A percentile compares a stretch with the other conserved stretches of the same genome.
These are phyloP conservation scores for Gaillardinia entomophila DNA, from an alignment of 805 yeast genomes.

Conservation along the genomic window DNA sequence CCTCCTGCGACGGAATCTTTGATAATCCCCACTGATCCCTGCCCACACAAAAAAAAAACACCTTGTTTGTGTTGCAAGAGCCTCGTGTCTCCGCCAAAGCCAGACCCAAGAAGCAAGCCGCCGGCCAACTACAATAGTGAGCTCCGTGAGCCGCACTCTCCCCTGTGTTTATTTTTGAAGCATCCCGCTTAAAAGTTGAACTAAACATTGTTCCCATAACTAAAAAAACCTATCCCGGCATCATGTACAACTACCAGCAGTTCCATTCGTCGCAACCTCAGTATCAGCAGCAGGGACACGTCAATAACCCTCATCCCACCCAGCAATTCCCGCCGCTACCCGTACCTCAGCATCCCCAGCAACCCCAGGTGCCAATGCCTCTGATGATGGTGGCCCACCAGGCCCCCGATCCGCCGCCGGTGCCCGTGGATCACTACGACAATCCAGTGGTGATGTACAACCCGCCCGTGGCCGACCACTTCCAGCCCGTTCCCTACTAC, in stretches of 20 bases:
- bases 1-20: neutral
- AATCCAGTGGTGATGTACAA: conserved; percentile 1
- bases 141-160: too few relatives aligned
- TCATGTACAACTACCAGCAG: conserved; percentile 1
- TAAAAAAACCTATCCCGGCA: conserved; percentile 2
- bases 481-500: conserved; percentile 5
- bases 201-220: conserved; percentile 1
- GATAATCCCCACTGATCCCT: conserved; percentile 1
- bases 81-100: too few relatives aligned
- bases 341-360: neutral
- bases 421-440: neutral
- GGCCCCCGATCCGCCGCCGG: conserved; percentile 1
- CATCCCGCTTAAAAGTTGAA: conserved; percentile 4
- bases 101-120: too few relatives aligned
- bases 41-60: too few relatives aligned
- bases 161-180: conserved; percentile 4
- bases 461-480: conserved; percentile 3
- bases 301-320: neutral
- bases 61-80: too few relatives aligned
- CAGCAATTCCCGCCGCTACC: too few relatives aligned
- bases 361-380: conserved; percentile 2
- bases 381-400: conserved; percentile 1
- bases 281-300: conserved; percentile 1
- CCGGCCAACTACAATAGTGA: too few relatives aligned
- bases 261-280: conserved; percentile 1